A percentile compares a stretch with the other conserved stretches of the same genome.
Evolutionary conservation across 495 filamentous ascomycete species (phyloP).

Genomic region (Elasticomyces elasticus): DNA sequence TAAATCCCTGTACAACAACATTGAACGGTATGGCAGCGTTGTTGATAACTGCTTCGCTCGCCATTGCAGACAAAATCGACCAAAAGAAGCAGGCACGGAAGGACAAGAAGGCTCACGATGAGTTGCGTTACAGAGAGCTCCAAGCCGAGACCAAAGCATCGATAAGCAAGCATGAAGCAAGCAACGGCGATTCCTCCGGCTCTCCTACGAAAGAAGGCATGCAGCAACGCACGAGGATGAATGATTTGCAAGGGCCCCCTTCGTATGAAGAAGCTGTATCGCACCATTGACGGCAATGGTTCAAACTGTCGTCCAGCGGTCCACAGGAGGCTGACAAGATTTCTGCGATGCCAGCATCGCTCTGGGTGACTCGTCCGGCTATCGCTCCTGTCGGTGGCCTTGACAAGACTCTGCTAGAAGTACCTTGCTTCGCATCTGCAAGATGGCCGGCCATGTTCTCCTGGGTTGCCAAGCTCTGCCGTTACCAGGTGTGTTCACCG

Average conservation of each 20-base stretch:
- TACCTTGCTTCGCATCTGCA: too few relatives aligned
- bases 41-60: constrained; percentile 9
- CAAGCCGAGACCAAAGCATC: constrained; percentile 10
- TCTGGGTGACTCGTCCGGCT: too few relatives aligned
- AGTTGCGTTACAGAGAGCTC: constrained; percentile 10
- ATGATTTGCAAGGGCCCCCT: neutral
- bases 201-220: neutral
- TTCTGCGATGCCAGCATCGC: too few relatives aligned
- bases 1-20: too few relatives aligned
- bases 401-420: too few relatives aligned
- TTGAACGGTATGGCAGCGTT: constrained; percentile 9
- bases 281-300: neutral
- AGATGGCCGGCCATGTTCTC: too few relatives aligned
- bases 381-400: too few relatives aligned
- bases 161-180: neutral
- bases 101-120: constrained; percentile 7
- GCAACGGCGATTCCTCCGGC: neutral
- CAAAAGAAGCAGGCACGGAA: constrained; percentile 6
- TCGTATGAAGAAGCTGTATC: neutral
- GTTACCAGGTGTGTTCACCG: too few relatives aligned
- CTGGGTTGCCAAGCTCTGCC: too few relatives aligned
- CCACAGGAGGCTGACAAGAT: neutral
- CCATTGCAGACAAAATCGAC: constrained; percentile 8
- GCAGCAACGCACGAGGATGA: neutral
- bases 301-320: neutral